These are phyloP conservation scores for Fusarium sulawesiense DNA, from an alignment of 2,329 filamentous ascomycete species.

Conservation along the genomic window DNA sequence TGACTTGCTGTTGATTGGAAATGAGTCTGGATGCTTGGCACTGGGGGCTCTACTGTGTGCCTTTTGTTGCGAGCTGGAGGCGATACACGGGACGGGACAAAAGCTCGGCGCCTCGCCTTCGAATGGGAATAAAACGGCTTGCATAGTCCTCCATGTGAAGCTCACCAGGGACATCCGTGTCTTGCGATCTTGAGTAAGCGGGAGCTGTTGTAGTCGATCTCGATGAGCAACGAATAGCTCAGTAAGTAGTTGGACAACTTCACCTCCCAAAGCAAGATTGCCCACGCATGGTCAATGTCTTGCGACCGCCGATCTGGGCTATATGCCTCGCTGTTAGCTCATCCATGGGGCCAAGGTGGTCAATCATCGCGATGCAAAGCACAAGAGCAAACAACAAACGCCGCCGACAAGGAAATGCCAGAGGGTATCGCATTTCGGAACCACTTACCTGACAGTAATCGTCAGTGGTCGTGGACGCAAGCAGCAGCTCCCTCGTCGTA, in stretches of 20 bases:
- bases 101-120: accelerated
- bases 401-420: accelerated
- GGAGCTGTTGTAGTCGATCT: background rate
- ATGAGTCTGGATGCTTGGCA: background rate
- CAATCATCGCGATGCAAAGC: background rate
- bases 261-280: accelerated
- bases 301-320: background rate
- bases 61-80: background rate
- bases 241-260: background rate
- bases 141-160: no score
- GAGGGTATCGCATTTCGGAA: accelerated
- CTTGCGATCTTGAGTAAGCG: background rate
- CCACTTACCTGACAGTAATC: background rate
- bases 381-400: background rate
- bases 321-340: accelerated
- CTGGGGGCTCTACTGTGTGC: background rate
- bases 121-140: background rate
- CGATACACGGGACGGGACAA: background rate
- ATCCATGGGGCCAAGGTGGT: background rate
- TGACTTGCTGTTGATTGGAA: accelerated
- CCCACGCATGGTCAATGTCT: background rate
- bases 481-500: no score
- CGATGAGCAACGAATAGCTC: background rate
- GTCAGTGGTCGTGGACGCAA: no score
- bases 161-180: accelerated